Evolutionary conservation across 139 green algal genomes (phyloP), one percentile per base, ranked within the genome.

Genomic region (Chlorella sp.): DNA sequence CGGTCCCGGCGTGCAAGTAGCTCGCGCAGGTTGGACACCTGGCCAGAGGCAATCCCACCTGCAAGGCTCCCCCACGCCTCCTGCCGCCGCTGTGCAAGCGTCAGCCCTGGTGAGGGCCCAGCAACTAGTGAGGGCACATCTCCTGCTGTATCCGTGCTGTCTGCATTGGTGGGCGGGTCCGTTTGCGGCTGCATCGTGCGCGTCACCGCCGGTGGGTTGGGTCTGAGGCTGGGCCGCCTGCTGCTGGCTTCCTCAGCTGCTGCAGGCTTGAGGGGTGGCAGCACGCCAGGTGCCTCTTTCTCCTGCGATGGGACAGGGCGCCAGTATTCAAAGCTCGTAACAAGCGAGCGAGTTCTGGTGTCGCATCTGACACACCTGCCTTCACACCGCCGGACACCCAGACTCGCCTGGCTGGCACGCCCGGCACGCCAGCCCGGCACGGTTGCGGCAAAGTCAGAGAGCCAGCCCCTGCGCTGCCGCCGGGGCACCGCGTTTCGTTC

Each of bases 41-140:
- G 3, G 7, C 23, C 39, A 79, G n/a, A 21, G 21, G 0, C 26
- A 13, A 6, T 28, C 74, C 56, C 55, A 81, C 74, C 78, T 51
- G 79, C 79, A 51, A 85, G 67, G 67, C 67, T 57, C 25, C 67
- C 67, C 80, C 67, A 78, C 15, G 68, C 47, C 67, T 85, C 80
- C 32, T 70, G 80, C 4, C 67, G 80, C 80, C 18, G 80, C 67
- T 85, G 65, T 47, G 78, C 78, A 21, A 30, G 65, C 18, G 78
- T 83, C 41, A 83, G 2, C 11, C 78, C 63, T 3, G 5, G 21
- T 38, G 30, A 13, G 9, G n/a, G 72, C 72, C 25, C 44, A 1
- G 44, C 15, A 11, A 60, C 41, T 38, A 3, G 71, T 28, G 41
- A 6, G 44, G 44, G 44, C 44, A 16, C 71, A 63, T 18, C 7